Evolutionary conservation across 1,284 basidiomycete genomes (phyloP), one percentile per base, ranked within the genome.

Genomic region (Sporisorium scitamineum): DNA sequence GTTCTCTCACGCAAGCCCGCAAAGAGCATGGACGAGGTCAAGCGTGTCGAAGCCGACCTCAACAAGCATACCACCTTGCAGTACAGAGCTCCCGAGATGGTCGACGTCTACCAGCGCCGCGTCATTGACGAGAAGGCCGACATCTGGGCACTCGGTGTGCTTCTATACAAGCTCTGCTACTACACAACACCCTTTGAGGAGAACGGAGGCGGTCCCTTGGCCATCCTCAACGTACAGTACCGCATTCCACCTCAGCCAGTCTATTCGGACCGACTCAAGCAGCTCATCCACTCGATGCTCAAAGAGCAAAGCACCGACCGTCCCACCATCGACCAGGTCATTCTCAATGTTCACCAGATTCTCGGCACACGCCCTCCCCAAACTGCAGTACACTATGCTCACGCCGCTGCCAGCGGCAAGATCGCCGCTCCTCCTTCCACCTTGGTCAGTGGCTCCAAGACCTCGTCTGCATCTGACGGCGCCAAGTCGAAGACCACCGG

Each of bases 71-170:
- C 95, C 2, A 98, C 95, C 1, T 88, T 97, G 67, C 95, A 97
- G 85, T 98, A 97, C 83, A 72, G 97, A 45, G 94, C 96, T 41
- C 97, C 97, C 3, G 97, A 99, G 86, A 97, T 99, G 94, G 93
- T 99, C 31, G 96, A 99, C 84, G 90, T 92, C 0, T 92, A 92
- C 85, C 89, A 92, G 56, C 89, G 93, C 62, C 89, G 92, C 65
- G 91, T 92, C 2, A 90, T 95, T 51, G 93, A 95, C 81, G 93
- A 95, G 85, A 95, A 95, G 87, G 93, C 94, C 59, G 91, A 92
- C 80, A 89, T 93, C 2, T 93, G 92, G 92, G 92, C 92, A 0
- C 87, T 93, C 26, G 92, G 92, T 32, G 91, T 92, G 22, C 85
- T 93, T 18, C 88, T 93, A 11, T 93, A 93, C 88, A 93, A 93